These are phyloP conservation scores for Priceomyces fermenticarens DNA, from an alignment of 805 yeast genomes.

Conservation along the genomic window DNA sequence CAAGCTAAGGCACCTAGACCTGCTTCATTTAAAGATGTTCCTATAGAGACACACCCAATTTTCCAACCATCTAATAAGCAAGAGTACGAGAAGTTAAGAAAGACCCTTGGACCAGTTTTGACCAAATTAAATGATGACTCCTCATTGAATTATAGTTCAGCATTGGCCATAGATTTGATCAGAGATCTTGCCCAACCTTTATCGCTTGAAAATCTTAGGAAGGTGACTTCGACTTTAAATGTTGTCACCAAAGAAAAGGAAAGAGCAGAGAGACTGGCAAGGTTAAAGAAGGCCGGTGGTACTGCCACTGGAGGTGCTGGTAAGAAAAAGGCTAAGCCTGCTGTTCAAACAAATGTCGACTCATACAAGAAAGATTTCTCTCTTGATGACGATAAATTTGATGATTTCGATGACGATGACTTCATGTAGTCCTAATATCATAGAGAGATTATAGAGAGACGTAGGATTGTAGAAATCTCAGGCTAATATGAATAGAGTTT, in stretches of 20 bases:
- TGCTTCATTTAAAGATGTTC: conserved; percentile 55
- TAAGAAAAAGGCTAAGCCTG: conserved; percentile 86
- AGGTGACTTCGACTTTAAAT: conserved; percentile 79
- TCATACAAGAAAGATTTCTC: conserved; percentile 65
- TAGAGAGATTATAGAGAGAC: background rate
- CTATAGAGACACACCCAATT: conserved; percentile 72
- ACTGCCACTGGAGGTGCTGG: conserved; percentile 92
- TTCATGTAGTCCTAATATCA: conserved; percentile 54
- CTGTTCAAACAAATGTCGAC: conserved; percentile 58
- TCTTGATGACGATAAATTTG: conserved; percentile 45
- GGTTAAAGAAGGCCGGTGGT: conserved; percentile 78
- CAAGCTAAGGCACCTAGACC: conserved; percentile 29
- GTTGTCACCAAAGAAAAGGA: conserved; percentile 82
- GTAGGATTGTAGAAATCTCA: background rate
- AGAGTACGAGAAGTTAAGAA: conserved; percentile 58
- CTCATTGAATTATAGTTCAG: conserved; percentile 64
- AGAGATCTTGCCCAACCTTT: conserved; percentile 84
- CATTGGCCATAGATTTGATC: conserved; percentile 78
- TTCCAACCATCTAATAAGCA: conserved; percentile 78
- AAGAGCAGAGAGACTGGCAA: conserved; percentile 83
- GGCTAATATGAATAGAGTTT: no score
- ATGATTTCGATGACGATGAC: conserved; percentile 75
- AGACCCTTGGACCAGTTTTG: conserved; percentile 19
- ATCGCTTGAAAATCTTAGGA: conserved; percentile 76
- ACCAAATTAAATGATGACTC: conserved; percentile 50